A percentile compares a stretch with the other conserved stretches of the same genome.
Evolutionary conservation across 371 early-diverging fungal genomes (phyloP).

Genomic region (Lichtheimia ornata): DNA sequence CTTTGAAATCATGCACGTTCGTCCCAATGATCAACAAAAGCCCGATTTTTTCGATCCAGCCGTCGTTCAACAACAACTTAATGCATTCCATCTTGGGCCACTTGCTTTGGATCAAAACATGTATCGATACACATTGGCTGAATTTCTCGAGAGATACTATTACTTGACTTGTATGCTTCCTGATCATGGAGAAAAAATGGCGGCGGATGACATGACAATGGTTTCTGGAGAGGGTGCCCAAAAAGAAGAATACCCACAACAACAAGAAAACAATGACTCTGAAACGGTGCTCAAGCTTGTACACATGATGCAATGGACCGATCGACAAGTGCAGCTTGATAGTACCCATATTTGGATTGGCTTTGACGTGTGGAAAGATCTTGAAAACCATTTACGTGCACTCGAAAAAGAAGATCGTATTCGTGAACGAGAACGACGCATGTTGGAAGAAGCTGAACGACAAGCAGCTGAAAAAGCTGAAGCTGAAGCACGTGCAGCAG

Average conservation of each 20-base stretch:
- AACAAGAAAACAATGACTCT: not conserved
- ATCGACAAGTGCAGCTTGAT: slow-evolving; percentile 42
- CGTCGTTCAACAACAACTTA: slow-evolving; percentile 49
- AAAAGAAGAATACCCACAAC: too few relatives aligned
- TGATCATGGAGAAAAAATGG: not conserved
- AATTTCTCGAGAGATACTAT: slow-evolving; percentile 59
- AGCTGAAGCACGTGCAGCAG: slow-evolving; percentile 34
- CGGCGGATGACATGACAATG: too few relatives aligned
- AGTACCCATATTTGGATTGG: slow-evolving; percentile 56
- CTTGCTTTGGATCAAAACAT: slow-evolving; percentile 18
- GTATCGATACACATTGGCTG: slow-evolving; percentile 45
- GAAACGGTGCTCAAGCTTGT: slow-evolving; percentile 5
- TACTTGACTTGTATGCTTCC: slow-evolving; percentile 25
- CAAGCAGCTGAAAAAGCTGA: slow-evolving; percentile 22
- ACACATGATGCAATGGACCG: slow-evolving; percentile 41
- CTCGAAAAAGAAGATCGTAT: slow-evolving; percentile 68
- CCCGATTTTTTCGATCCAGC: slow-evolving; percentile 28
- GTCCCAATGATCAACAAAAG: slow-evolving; percentile 35
- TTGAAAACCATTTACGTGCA: slow-evolving; percentile 74
- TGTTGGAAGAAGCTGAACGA: slow-evolving; percentile 31
- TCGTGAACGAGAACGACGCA: slow-evolving; percentile 30
- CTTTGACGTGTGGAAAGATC: slow-evolving; percentile 70
- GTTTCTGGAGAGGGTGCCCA: too few relatives aligned
- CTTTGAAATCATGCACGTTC: slow-evolving; percentile 67
- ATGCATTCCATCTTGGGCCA: slow-evolving; percentile 7